Conservation (phyloP, 2,329 filamentous ascomycete species). For the Pleomassaria siparia region DNA sequence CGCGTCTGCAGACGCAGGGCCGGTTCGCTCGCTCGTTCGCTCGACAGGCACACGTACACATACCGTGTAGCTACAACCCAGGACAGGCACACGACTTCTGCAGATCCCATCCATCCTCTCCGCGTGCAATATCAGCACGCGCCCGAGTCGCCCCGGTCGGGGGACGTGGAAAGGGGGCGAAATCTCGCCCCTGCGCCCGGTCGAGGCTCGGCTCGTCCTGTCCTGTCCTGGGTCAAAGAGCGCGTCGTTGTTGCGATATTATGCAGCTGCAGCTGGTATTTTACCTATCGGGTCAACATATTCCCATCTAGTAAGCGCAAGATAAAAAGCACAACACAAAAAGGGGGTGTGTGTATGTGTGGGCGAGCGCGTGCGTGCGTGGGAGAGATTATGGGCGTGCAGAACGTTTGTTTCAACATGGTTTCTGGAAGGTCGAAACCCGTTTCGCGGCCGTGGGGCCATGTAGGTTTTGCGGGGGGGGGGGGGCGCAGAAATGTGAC, state of each 20-base stretch:
- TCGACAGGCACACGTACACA: background rate
- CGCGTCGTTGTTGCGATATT: no score
- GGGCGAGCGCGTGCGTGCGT: conserved; percentile 4
- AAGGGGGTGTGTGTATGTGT: background rate
- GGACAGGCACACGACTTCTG: conserved; percentile 1
- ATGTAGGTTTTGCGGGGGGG: no score
- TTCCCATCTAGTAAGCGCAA: no score
- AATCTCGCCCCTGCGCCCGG: background rate
- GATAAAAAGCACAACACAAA: no score
- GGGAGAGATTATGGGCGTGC: conserved; percentile 5
- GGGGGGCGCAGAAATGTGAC: no score
- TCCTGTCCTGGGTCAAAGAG: no score
- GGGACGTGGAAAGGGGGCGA: background rate
- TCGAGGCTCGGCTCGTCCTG: no score
- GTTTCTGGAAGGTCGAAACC: background rate
- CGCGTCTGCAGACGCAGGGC: background rate
- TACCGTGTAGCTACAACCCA: background rate
- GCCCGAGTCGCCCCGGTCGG: background rate
- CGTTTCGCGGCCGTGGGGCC: no score
- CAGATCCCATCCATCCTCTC: background rate
- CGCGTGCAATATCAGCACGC: background rate
- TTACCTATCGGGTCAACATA: no score
- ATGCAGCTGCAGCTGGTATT: no score
- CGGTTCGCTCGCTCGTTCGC: background rate
- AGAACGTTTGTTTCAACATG: conserved; percentile 1